Evolutionary conservation across 805 yeast genomes (phyloP), one percentile per base, ranked within the genome.

Genomic region (Yamadazyma olivae): DNA sequence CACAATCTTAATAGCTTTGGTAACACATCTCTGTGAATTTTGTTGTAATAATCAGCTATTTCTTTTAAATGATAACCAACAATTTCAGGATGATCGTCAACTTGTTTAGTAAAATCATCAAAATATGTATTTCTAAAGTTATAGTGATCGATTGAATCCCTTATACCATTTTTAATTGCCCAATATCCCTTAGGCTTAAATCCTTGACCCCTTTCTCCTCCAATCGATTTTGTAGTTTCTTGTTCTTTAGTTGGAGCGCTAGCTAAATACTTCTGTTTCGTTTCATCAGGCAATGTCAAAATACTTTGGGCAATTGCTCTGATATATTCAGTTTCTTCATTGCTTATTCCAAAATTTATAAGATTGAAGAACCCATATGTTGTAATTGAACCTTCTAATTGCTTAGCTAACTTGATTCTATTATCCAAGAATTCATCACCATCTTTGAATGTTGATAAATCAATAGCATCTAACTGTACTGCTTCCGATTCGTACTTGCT

Each of bases 101-200:
- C 48, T 10, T 41, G 34, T 25, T 50, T 46, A 15, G 58, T 54
- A 23, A 59, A 57, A 10, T 57, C 59, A 19, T 51, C 50, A 21
- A 67, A 71, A 5, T 54, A 53, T 34, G 68, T 56, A 36, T 70
- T 64, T 24, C 66, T 51, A 36, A 70, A 52, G 42, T 72, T 72
- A 51, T 60, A 71, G 40, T 66, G 67, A 30, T 57, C 70, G 35
- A 72, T 70, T 23, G 64, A 59, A 42, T 72, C 77, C 12, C 64
- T 49, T 6, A 64, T 62, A 1, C 67, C 67, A 40, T 69, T 61
- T 14, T 65, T 59, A 54, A 70, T 65, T 3, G 61, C 54, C 78
- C 77, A 72, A 43, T 70, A 70, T 16, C 72, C 71, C 27, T 56
- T 57, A 3, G 77, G 77, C 43, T 72, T 72, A 51, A 54, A 72